Conservation (phyloP, 23 red algal genomes). For the Gracilariopsis chorda region DNA sequence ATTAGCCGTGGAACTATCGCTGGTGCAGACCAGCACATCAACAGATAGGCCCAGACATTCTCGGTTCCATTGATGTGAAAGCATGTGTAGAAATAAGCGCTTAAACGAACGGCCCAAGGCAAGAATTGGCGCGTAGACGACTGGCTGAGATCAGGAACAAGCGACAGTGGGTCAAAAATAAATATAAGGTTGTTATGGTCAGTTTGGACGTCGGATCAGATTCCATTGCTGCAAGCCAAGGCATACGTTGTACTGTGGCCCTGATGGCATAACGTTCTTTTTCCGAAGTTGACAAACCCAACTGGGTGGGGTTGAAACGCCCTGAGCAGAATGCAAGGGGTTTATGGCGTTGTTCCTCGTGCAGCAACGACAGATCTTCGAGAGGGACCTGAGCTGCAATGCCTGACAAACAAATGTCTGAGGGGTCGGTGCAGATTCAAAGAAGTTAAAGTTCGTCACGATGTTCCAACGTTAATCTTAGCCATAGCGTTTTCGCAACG, state of each 20-base stretch:
- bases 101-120: background rate
- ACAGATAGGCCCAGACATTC: background rate
- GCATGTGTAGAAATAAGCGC: background rate
- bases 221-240: background rate
- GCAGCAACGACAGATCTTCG: background rate
- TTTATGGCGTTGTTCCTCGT: background rate
- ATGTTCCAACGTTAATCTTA: background rate
- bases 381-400: slow-evolving; percentile 6
- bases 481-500: background rate
- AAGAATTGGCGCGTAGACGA: background rate
- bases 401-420: background rate
- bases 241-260: background rate
- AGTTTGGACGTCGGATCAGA: background rate
- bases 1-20: background rate
- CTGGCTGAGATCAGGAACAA: background rate
- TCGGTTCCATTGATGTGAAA: slow-evolving; percentile 32
- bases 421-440: slow-evolving; percentile 9
- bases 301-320: slow-evolving; percentile 18
- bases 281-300: background rate
- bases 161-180: background rate
- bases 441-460: background rate
- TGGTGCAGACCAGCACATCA: background rate
- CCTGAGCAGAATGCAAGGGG: slow-evolving; percentile 18
- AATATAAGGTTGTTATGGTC: slow-evolving; percentile 32
- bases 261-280: background rate